Percentiles rank a stretch among this genome's conserved stretches.
Conservation (phyloP, 2,329 filamentous ascomycete genomes). For the Alternaria infectoria region DNA sequence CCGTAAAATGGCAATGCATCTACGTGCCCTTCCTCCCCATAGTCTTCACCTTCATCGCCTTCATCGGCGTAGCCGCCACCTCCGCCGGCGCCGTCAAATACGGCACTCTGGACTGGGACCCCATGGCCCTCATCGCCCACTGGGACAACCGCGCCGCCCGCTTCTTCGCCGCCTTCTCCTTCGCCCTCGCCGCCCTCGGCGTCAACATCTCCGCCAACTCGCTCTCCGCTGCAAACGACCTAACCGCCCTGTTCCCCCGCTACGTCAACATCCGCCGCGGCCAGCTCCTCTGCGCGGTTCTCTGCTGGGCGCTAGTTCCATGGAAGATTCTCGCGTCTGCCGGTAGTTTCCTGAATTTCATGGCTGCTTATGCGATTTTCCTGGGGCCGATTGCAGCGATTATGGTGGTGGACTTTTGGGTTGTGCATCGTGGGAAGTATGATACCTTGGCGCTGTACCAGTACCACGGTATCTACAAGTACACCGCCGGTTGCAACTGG, state of each 20-base stretch:
- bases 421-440: conserved; percentile 58
- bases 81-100: conserved; percentile 61
- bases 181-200: conserved; percentile 59
- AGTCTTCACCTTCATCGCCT: conserved; percentile 61
- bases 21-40: conserved; percentile 60
- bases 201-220: conserved; percentile 62
- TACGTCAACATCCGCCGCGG: conserved; percentile 61
- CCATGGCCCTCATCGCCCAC: conserved; percentile 48
- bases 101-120: conserved; percentile 55
- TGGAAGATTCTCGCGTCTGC: conserved; percentile 56
- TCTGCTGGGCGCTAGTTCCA: conserved; percentile 54
- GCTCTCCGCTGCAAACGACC: conserved; percentile 61
- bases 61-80: conserved; percentile 65
- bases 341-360: conserved; percentile 61
- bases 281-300: conserved; percentile 53
- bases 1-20: conserved; percentile 57
- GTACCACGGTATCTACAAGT: conserved; percentile 58
- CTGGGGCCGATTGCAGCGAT: conserved; percentile 68
- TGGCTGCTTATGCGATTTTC: conserved; percentile 70
- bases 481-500: conserved; percentile 64
- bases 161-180: conserved; percentile 52
- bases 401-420: conserved; percentile 66
- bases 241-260: conserved; percentile 59
- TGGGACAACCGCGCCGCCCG: conserved; percentile 49
- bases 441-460: conserved; percentile 61